A percentile compares a stretch with the other conserved stretches of the same genome.
Evolutionary conservation across 2,329 filamentous ascomycete species (phyloP).

Genomic region (Xylaria sp.): DNA sequence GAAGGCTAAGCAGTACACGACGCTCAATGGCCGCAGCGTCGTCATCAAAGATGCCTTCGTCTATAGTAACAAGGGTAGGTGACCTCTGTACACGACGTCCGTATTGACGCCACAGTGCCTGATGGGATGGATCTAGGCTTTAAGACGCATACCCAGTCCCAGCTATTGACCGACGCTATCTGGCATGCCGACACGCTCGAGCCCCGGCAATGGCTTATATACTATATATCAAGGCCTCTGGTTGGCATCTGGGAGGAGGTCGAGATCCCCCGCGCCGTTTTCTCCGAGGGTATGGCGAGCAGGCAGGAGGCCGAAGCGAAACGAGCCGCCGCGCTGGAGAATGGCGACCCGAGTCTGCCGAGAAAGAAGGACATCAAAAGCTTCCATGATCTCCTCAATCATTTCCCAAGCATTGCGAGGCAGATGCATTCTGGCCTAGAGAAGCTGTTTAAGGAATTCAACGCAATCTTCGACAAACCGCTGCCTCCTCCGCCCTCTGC

Average conservation of each 20-base stretch:
- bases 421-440: conserved; percentile 96
- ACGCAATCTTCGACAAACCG: conserved; percentile 84
- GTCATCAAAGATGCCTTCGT: conserved; percentile 93
- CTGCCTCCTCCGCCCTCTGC: conserved; percentile 79
- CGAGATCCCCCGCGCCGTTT: conserved; percentile 74
- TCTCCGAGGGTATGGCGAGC: conserved; percentile 59
- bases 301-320: conserved; percentile 53
- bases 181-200: conserved; percentile 93
- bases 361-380: conserved; percentile 91
- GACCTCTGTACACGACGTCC: conserved; percentile 26
- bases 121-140: conserved; percentile 70
- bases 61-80: conserved; percentile 93
- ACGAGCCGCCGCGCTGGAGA: conserved; percentile 52
- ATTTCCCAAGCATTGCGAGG: conserved; percentile 93
- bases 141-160: conserved; percentile 89
- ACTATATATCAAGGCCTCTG: conserved; percentile 92
- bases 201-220: conserved; percentile 92
- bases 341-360: conserved; percentile 61
- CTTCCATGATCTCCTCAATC: conserved; percentile 88
- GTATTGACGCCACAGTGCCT: conserved; percentile 40
- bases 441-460: conserved; percentile 89
- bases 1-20: conserved; percentile 94
- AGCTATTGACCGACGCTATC: conserved; percentile 82
- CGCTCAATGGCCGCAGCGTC: conserved; percentile 90
- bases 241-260: conserved; percentile 84